Base-by-base conservation (phyloP, 768 basidiomycete genomes). In the Panus rudis region DNA sequence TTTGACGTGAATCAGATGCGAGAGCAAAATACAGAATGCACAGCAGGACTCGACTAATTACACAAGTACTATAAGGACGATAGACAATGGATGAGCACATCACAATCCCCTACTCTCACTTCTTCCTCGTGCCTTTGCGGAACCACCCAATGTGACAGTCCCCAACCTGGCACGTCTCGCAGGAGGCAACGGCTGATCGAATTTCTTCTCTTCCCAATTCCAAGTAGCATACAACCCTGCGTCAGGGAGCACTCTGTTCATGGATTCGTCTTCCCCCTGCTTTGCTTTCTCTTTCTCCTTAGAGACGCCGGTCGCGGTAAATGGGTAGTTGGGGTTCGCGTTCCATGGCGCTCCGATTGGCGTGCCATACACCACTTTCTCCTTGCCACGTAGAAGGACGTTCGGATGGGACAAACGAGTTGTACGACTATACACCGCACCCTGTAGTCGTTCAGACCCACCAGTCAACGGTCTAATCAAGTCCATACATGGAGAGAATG, bases 331-430 rank as follows among this genome's bases (percentile, higher is more conserved):
- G 25, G 51, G 50, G 37, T 51, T 66, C 6, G 70, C 61, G 39
- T 73, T 73, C 71, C 71, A 74, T 0, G 72, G 66, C 13, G 71
- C 72, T 8, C 57, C 58, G 14, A 65, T 45, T 4, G 68, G 63
- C 1, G 61, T 45, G 2, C 72, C 72, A 32, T 73, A 73, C 25
- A 56, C 51, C 1, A 72, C 60, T 45, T 63, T 71, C 39, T 70
- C 54, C 3, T 48, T 41, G 20, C 59, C 76, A 13, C 81, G 75
- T 37, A 72, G 65, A 26, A 88, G 69, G 2, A 78, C 70, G 0
- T 79, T 73, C 3, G 86, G 86, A 52, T 86, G 83, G 0, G 68
- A 61, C 13, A 90, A 67, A 4, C 79, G 75, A 7, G 73, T 78
- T 10, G 79, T 77, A 16, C 86, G 76, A 8, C 35, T 76, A 58